phyloP scores from a whole-genome alignment of 129 eudicot genomes.

The Flaveria linearis region DNA sequence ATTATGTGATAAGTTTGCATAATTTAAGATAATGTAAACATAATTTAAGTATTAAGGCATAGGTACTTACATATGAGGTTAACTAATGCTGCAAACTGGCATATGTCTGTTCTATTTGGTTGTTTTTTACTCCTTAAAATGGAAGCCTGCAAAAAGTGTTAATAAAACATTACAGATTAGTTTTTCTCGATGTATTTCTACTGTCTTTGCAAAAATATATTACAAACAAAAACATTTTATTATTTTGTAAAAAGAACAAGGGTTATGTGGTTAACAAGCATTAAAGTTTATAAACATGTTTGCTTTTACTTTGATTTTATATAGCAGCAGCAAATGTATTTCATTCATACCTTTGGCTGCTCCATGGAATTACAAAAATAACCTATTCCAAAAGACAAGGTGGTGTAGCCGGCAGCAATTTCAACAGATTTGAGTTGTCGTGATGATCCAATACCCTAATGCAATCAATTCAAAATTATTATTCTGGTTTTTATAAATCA shows the following conservation, averaged over 20 bases:
- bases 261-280: neutral
- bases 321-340: neutral
- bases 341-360: conserved; percentile 70
- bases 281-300: neutral
- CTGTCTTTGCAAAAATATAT: conserved; percentile 1
- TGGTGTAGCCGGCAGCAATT: conserved; percentile 74
- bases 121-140: conserved; percentile 59
- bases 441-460: conserved; percentile 44
- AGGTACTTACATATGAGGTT: conserved; percentile 40
- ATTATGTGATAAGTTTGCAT: neutral
- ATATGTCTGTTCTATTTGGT: conserved; percentile 42
- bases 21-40: neutral
- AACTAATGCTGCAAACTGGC: conserved; percentile 69
- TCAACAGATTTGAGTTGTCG: conserved; percentile 77
- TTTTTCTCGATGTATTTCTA: neutral
- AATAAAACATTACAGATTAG: neutral
- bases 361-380: conserved; percentile 82
- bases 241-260: neutral
- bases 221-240: neutral
- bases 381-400: conserved; percentile 89
- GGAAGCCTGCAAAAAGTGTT: conserved; percentile 55
- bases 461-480: conserved; percentile 11
- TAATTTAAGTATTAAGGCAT: neutral
- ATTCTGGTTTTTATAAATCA: neutral
- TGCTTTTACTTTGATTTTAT: neutral